Percentiles rank a stretch among this genome's conserved stretches.
phyloP scores from a whole-genome alignment of 495 filamentous ascomycete species.

The Trichocladium uniseriatum region DNA sequence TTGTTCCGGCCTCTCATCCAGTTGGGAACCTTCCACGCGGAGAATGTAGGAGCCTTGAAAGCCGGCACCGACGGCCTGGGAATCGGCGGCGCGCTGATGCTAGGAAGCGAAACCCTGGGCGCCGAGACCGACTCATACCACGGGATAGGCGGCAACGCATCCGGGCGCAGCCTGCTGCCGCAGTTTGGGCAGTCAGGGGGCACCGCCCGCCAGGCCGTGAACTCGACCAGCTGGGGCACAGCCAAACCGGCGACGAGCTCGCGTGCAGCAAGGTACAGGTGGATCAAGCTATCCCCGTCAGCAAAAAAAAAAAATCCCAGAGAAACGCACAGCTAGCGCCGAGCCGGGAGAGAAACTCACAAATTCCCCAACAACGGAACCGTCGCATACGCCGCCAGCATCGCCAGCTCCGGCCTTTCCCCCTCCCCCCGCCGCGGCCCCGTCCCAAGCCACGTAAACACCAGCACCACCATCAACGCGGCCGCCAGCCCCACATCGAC shows the following conservation, averaged over 20 bases:
- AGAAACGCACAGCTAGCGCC: background rate
- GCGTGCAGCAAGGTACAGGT: constrained; percentile 31
- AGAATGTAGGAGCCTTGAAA: constrained; percentile 3
- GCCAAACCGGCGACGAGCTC: constrained; percentile 32
- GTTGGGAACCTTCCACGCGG: constrained; percentile 23
- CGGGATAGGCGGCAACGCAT: constrained; percentile 23
- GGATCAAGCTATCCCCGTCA: constrained; percentile 22
- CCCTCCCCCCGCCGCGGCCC: background rate
- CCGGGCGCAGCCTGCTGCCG: constrained; percentile 27
- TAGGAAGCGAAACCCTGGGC: constrained; percentile 12
- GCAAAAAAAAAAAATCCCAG: background rate
- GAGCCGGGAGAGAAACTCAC: constrained; percentile 18
- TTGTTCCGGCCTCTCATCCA: constrained; percentile 19
- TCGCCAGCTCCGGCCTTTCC: constrained; percentile 22
- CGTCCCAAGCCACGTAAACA: constrained; percentile 31
- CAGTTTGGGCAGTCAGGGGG: constrained; percentile 35
- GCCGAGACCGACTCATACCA: constrained; percentile 29
- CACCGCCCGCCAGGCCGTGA: constrained; percentile 29
- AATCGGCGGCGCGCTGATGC: constrained; percentile 6
- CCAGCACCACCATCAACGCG: constrained; percentile 29
- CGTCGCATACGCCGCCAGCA: constrained; percentile 35
- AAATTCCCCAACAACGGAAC: constrained; percentile 34
- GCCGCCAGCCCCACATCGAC: constrained; percentile 28
- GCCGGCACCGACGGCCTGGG: constrained; percentile 1
- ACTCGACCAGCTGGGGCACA: constrained; percentile 27